These are phyloP conservation scores for Coemansia sp. DNA, from an alignment of 192 early-diverging fungal genomes.

Conservation along the genomic window DNA sequence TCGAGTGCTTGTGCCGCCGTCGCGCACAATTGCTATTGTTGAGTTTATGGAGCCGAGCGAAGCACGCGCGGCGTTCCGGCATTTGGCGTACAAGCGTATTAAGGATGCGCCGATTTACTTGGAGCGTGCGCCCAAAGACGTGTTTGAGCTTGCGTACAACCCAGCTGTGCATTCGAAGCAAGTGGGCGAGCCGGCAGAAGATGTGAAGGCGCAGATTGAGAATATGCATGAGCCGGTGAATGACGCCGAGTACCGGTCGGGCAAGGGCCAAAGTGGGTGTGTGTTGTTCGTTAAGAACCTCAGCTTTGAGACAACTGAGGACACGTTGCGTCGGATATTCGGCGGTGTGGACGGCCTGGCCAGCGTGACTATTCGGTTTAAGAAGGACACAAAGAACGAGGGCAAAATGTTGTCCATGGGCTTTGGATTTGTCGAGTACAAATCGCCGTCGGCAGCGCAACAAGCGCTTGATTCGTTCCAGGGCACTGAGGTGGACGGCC, in stretches of 20 bases:
- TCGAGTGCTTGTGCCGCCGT: constrained; percentile 86
- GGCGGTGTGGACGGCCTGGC: constrained; percentile 72
- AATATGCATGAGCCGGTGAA: constrained; percentile 55
- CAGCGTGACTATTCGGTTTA: constrained; percentile 78
- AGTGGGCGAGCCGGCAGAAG: constrained; percentile 34
- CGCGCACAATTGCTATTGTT: constrained; percentile 90
- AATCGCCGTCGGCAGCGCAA: constrained; percentile 73
- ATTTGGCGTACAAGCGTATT: constrained; percentile 88
- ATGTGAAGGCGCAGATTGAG: constrained; percentile 39
- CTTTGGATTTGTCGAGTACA: constrained; percentile 97
- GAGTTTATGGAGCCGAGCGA: constrained; percentile 90
- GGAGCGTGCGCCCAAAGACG: constrained; percentile 85
- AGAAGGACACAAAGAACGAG: constrained; percentile 82
- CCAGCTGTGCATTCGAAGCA: constrained; percentile 33
- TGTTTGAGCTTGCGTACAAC: constrained; percentile 67
- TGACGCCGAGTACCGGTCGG: constrained; percentile 14
- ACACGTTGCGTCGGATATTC: constrained; percentile 72
- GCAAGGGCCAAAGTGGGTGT: constrained; percentile 60
- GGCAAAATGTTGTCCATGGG: constrained; percentile 85
- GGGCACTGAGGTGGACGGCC: constrained; percentile 81
- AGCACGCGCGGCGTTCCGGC: constrained; percentile 82
- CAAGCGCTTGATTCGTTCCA: constrained; percentile 87
- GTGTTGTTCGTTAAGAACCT: constrained; percentile 98
- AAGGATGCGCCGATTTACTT: constrained; percentile 90
- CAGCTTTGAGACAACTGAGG: constrained; percentile 86